Conservation (phyloP, 2,329 filamentous ascomycete species). For the Cercospora brassicicola region DNA sequence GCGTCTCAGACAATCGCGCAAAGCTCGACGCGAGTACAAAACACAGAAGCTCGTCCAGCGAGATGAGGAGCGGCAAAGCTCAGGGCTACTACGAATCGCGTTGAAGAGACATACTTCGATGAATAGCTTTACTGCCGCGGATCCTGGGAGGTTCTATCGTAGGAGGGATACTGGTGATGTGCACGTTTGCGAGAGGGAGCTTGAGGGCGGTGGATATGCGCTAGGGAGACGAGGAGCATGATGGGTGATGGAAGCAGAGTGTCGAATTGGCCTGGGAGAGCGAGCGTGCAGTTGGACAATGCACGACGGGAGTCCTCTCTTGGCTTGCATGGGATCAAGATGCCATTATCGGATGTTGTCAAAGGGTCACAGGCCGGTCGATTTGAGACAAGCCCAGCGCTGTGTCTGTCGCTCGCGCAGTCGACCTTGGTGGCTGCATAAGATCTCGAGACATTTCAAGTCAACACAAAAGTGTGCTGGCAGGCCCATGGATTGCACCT, state of each 20-base stretch:
- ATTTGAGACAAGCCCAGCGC: not conserved
- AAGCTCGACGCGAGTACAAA: constrained; percentile 1
- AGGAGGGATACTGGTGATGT: not conserved
- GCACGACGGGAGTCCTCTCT: not conserved
- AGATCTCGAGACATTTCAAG: not conserved
- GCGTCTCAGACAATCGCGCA: not conserved
- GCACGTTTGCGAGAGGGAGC: not conserved
- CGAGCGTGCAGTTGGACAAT: not conserved
- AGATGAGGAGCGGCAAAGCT: constrained; percentile 13
- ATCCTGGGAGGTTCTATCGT: constrained; percentile 10
- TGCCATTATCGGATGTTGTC: not conserved
- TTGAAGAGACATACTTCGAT: constrained; percentile 12
- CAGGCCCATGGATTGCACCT: not conserved
- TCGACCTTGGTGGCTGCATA: not conserved
- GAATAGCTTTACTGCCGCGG: constrained; percentile 12
- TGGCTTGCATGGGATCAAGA: not conserved
- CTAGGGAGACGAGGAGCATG: not conserved
- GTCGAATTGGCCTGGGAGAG: not conserved
- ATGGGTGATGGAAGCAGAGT: not conserved
- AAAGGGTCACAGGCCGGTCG: not conserved
- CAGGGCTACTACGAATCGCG: constrained; percentile 14
- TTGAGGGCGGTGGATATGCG: not conserved
- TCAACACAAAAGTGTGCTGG: not conserved
- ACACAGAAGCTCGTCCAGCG: not conserved
- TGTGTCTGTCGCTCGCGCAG: not conserved